Percentiles rank a stretch among this genome's conserved stretches.
Evolutionary conservation across 805 yeast genomes (phyloP).

Genomic region (Lachancea fermentati): DNA sequence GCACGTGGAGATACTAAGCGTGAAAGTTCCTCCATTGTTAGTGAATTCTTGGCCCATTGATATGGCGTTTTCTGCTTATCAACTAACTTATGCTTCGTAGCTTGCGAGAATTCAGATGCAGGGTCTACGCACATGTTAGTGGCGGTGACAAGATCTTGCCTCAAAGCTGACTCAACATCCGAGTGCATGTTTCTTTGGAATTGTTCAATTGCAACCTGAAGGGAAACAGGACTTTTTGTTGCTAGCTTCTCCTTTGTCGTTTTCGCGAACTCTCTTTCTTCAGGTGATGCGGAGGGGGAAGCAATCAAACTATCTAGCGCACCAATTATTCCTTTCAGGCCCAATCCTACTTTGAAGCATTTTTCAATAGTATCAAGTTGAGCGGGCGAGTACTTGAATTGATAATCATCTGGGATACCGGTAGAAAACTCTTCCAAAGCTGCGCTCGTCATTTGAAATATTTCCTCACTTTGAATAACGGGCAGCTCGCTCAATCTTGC

Average conservation of each 20-base stretch:
- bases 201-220: constrained; percentile 65
- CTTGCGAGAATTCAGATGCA: constrained; percentile 56
- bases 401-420: constrained; percentile 56
- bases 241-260: constrained; percentile 50
- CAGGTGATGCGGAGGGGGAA: constrained; percentile 43
- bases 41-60: constrained; percentile 42
- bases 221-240: constrained; percentile 71
- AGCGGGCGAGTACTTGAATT: constrained; percentile 50
- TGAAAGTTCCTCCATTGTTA: constrained; percentile 27
- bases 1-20: constrained; percentile 30
- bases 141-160: constrained; percentile 70
- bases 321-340: constrained; percentile 47
- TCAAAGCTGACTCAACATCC: constrained; percentile 60
- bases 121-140: constrained; percentile 61
- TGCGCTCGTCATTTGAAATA: constrained; percentile 48
- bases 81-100: constrained; percentile 58
- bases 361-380: constrained; percentile 61
- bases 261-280: constrained; percentile 62
- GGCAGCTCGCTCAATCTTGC: constrained; percentile 61
- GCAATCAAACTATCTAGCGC: constrained; percentile 47
- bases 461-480: constrained; percentile 26
- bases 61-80: constrained; percentile 51
- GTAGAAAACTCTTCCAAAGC: constrained; percentile 76
- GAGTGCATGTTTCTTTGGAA: constrained; percentile 54
- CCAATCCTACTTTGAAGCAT: constrained; percentile 50